Percentiles rank a stretch among this genome's conserved stretches.
These are phyloP conservation scores for Pleurotus sapidus DNA, from an alignment of 768 basidiomycete genomes.

Conservation along the genomic window DNA sequence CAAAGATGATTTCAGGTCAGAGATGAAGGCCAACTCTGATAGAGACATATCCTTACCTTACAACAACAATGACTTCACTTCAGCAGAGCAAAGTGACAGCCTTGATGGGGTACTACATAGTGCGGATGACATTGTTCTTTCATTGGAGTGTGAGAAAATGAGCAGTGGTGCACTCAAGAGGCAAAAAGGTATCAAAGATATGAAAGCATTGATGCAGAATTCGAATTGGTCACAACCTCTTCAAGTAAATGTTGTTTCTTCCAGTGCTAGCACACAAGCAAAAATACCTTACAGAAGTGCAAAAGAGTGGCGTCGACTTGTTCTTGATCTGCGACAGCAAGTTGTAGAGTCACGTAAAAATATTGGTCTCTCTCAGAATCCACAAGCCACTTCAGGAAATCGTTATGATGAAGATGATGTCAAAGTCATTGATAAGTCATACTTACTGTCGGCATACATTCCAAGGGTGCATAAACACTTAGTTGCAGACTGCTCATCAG, in stretches of 20 bases:
- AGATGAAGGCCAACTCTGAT: slow-evolving; percentile 6
- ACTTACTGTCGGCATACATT: background rate
- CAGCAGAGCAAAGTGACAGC: background rate
- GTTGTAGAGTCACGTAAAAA: background rate
- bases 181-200: background rate
- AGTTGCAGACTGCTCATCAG: background rate
- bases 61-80: background rate
- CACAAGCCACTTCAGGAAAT: background rate
- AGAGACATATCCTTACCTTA: background rate
- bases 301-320: background rate
- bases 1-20: slow-evolving; percentile 18
- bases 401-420: background rate
- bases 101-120: background rate
- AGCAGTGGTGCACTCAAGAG: background rate
- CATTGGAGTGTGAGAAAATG: background rate
- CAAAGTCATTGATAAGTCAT: background rate
- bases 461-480: background rate
- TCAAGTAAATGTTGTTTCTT: background rate
- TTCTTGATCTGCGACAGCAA: background rate
- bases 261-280: background rate
- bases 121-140: background rate
- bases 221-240: background rate
- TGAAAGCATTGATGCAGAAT: background rate
- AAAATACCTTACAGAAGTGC: background rate
- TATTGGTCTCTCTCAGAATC: no score